A percentile compares a stretch with the other conserved stretches of the same genome.
phyloP scores from a whole-genome alignment of 192 early-diverging fungal genomes.

The Backusella parvicylindrica region DNA sequence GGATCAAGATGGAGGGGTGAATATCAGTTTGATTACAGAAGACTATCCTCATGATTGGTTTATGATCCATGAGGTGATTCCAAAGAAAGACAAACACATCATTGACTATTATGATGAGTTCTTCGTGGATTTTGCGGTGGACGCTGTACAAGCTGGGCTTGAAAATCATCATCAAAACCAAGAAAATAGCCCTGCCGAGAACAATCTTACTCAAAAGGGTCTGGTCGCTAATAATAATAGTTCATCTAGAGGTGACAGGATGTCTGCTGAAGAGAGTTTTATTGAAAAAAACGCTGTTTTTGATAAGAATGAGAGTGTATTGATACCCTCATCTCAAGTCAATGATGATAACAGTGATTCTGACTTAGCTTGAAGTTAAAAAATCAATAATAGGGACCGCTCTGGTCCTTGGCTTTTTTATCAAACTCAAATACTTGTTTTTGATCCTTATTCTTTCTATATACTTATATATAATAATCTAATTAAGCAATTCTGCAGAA shows the following conservation, averaged over 20 bases:
- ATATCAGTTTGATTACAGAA: slow-evolving; percentile 16
- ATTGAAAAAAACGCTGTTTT: background rate
- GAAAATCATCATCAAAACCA: background rate
- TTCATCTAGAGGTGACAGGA: background rate
- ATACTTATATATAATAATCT: background rate
- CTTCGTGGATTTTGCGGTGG: slow-evolving; percentile 19
- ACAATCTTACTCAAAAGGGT: background rate
- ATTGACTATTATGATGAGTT: slow-evolving; percentile 16
- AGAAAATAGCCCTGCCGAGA: background rate
- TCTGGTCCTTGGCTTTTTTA: background rate
- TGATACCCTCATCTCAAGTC: background rate
- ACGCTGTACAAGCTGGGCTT: background rate
- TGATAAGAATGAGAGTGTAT: background rate
- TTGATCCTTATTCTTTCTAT: background rate
- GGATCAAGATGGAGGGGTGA: background rate
- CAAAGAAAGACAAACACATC: slow-evolving; percentile 18
- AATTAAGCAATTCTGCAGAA: background rate
- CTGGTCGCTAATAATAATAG: background rate
- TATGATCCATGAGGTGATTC: slow-evolving; percentile 29
- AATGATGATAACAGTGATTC: background rate
- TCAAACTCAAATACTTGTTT: background rate
- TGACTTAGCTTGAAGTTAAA: background rate
- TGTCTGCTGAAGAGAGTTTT: background rate
- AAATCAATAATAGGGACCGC: background rate
- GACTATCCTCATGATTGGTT: slow-evolving; percentile 38